phyloP scores from a whole-genome alignment of 495 filamentous ascomycete species.

The Cairneyella variabilis region DNA sequence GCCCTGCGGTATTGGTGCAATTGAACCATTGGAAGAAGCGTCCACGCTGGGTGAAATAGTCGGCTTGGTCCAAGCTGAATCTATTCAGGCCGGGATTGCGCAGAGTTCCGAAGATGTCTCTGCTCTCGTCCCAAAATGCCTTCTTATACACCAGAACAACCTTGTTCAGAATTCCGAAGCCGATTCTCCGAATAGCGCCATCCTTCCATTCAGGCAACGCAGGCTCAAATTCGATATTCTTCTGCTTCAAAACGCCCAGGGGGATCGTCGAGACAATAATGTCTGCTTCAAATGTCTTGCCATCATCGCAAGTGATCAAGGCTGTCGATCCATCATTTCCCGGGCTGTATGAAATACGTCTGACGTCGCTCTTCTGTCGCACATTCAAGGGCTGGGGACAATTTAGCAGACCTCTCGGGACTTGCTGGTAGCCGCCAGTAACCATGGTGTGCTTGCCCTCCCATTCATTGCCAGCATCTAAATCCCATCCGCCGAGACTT shows the following conservation, averaged over 20 bases:
- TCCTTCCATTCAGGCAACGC: conserved; percentile 81
- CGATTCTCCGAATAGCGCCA: conserved; percentile 78
- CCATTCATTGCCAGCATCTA: conserved; percentile 96
- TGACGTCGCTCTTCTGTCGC: conserved; percentile 63
- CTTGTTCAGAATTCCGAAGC: conserved; percentile 94
- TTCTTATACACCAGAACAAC: conserved; percentile 85
- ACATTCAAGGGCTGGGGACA: conserved; percentile 78
- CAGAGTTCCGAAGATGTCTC: conserved; percentile 91
- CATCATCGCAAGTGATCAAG: conserved; percentile 73
- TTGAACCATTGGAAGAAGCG: conserved; percentile 99
- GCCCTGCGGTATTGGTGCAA: conserved; percentile 79
- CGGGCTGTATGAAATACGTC: conserved; percentile 61
- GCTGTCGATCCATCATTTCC: conserved; percentile 37
- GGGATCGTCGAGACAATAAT: conserved; percentile 84
- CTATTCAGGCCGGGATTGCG: conserved; percentile 59
- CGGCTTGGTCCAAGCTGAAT: conserved; percentile 47
- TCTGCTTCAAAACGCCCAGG: conserved; percentile 77
- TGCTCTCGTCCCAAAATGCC: conserved; percentile 87
- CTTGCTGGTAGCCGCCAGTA: conserved; percentile 85
- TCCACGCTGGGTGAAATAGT: conserved; percentile 56
- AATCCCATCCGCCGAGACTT: conserved; percentile 91
- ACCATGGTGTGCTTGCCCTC: conserved; percentile 91
- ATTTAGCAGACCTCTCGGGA: conserved; percentile 76
- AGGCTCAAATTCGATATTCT: conserved; percentile 71
- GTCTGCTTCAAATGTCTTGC: conserved; percentile 74